Conservation (phyloP, 768 basidiomycete genomes). For the Scleroderma bovista region DNA sequence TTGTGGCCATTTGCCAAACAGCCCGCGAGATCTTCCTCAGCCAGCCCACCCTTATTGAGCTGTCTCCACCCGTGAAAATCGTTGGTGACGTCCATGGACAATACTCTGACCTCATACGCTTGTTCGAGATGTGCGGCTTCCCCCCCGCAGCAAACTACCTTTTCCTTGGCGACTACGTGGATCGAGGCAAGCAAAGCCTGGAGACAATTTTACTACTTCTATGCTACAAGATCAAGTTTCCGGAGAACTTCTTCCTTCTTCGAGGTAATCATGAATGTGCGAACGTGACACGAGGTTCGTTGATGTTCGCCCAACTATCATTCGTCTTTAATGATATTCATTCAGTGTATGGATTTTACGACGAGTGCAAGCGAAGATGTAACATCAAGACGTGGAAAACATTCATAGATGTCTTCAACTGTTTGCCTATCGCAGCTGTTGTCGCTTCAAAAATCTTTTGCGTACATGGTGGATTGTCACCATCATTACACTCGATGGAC, state of each 20-base stretch:
- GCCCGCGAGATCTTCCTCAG: slow-evolving; percentile 94
- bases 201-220: slow-evolving; percentile 95
- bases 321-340: slow-evolving; percentile 9
- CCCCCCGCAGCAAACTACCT: slow-evolving; percentile 96
- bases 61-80: slow-evolving; percentile 98
- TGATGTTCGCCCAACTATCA: slow-evolving; percentile 7
- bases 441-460: slow-evolving; percentile 99
- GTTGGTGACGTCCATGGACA: slow-evolving; percentile 99
- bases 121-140: slow-evolving; percentile 99
- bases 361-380: slow-evolving; percentile 98
- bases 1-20: slow-evolving; percentile 88
- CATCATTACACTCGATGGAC: slow-evolving; percentile 92
- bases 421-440: slow-evolving; percentile 95
- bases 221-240: slow-evolving; percentile 99
- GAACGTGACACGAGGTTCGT: slow-evolving; percentile 93
- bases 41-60: slow-evolving; percentile 95
- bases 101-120: slow-evolving; percentile 95
- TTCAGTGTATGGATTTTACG: slow-evolving; percentile 97
- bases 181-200: slow-evolving; percentile 96
- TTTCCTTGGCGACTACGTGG: slow-evolving; percentile 98
- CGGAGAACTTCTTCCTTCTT: slow-evolving; percentile 97
- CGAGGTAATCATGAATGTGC: slow-evolving; percentile 99
- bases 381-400: slow-evolving; percentile 99
- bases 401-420: slow-evolving; percentile 99
- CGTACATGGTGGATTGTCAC: slow-evolving; percentile 94